These are phyloP conservation scores for Pseudocercospora fijiensis DNA, from an alignment of 2,329 filamentous ascomycete species.

Conservation along the genomic window DNA sequence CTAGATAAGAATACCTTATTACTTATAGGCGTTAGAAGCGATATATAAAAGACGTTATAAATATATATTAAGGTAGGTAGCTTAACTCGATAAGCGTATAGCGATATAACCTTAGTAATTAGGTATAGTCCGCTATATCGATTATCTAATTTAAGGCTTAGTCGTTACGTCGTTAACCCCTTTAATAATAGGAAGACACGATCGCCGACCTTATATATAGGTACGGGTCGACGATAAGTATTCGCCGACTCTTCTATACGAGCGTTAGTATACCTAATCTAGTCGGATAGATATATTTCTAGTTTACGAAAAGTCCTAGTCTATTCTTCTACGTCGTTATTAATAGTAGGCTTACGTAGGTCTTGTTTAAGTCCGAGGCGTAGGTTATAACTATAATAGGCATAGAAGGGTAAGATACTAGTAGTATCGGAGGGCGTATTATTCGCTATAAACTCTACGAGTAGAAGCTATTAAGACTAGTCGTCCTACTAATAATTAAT, in stretches of 20 bases:
- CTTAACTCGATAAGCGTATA: background rate
- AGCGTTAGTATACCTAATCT: no score
- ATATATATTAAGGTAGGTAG: background rate
- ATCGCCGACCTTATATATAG: background rate
- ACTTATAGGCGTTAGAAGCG: background rate
- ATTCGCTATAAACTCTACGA: no score
- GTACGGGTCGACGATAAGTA: background rate
- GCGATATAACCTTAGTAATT: background rate
- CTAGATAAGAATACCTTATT: background rate
- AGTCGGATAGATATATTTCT: background rate
- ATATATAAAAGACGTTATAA: no score
- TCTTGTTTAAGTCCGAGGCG: background rate
- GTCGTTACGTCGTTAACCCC: background rate
- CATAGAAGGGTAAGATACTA: no score
- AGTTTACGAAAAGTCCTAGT: background rate
- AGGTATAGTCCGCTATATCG: background rate
- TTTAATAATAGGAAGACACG: background rate
- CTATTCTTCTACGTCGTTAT: background rate
- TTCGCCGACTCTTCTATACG: background rate
- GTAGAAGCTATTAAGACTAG: no score
- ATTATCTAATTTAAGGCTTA: no score
- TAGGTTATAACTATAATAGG: no score
- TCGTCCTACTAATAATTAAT: background rate
- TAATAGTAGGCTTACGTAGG: background rate
- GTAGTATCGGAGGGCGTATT: no score